Conservation (phyloP, 495 filamentous ascomycete species). For the Penicillium chermesinum region DNA sequence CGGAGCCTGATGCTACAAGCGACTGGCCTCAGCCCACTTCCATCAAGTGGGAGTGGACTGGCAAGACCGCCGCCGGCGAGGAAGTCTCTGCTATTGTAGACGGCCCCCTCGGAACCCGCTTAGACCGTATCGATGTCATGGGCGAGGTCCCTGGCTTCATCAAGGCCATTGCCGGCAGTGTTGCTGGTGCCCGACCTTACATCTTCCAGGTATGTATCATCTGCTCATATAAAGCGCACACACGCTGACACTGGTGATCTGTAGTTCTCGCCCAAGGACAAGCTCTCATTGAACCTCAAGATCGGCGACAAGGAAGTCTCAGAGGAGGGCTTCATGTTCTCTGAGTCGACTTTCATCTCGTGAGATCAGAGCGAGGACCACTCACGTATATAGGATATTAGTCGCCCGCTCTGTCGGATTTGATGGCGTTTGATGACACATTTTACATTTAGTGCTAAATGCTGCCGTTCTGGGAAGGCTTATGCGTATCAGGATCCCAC, state of each 20-base stretch:
- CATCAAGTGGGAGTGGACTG: conserved; percentile 73
- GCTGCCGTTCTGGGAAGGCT: conserved; percentile 10
- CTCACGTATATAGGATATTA: conserved; percentile 34
- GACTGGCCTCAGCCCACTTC: conserved; percentile 84
- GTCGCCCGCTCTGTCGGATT: conserved; percentile 10
- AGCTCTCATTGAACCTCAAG: conserved; percentile 72
- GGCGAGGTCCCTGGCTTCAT: conserved; percentile 91
- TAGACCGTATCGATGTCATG: conserved; percentile 94
- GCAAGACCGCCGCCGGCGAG: conserved; percentile 72
- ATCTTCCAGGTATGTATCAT: conserved; percentile 90
- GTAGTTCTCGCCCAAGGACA: conserved; percentile 60
- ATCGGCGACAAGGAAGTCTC: conserved; percentile 68
- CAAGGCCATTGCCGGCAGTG: conserved; percentile 81
- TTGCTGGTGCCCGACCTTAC: conserved; percentile 88
- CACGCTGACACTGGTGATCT: neutral
- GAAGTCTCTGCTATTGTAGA: conserved; percentile 61
- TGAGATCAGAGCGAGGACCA: conserved; percentile 19
- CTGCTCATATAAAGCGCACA: too few relatives aligned
- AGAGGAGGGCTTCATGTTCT: conserved; percentile 74
- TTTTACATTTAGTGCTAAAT: conserved; percentile 22
- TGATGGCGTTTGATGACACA: conserved; percentile 19
- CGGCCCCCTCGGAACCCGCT: conserved; percentile 59
- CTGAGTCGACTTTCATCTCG: conserved; percentile 91
- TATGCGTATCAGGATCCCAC: conserved; percentile 25
- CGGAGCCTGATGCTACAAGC: conserved; percentile 65